Evolutionary conservation across 129 eudicot genomes (phyloP), one percentile per base, ranked within the genome.

Genomic region (Arctium lappa): DNA sequence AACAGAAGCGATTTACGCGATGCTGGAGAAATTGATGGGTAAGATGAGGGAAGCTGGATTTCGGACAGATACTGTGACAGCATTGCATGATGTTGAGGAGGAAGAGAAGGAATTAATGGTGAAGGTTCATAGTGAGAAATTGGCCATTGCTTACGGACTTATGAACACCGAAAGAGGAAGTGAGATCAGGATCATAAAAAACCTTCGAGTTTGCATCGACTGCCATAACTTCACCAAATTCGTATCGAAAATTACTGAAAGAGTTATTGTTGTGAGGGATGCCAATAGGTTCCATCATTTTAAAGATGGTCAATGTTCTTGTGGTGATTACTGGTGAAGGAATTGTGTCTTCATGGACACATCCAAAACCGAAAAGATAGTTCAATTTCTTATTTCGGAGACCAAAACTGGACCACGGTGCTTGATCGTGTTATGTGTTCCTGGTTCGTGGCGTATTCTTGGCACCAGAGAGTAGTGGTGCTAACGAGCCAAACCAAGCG

Each of bases 31-130:
- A 29, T 72, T 93, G 68, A 93, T 91, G 94, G 94, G 92, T 15
- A 91, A 90, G 77, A 95, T 95, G 95, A 90, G 75, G 86, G 95
- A 91, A 76, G 93, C 89, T 44, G 99, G 99, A 63, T 95, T 85
- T 88, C 91, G 86, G 78, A 90, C 97, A 2, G 97, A 95, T 75
- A 91, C 98, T 29, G 81, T 80, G 29, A 91, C 91, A n/a, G 94
- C 97, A 30, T 83, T 93, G 85, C 99, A 95, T 83, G 99, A 95
- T 85, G 98, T 95, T 18, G 98, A 95, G 90, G 99, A 93, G 40
- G 99, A 95, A 86, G 99, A 95, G 88, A 95, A 95, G 89, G 99
- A 95, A 83, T 77, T 91, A 18, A 91, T 93, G 97, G 98, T 91
- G 60, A 91, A 84, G n/a, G 99, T 95, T 78, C 99, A 93, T 86